Base-by-base conservation (phyloP, 257 asterid species). In the Nicotiana benthamiana region DNA sequence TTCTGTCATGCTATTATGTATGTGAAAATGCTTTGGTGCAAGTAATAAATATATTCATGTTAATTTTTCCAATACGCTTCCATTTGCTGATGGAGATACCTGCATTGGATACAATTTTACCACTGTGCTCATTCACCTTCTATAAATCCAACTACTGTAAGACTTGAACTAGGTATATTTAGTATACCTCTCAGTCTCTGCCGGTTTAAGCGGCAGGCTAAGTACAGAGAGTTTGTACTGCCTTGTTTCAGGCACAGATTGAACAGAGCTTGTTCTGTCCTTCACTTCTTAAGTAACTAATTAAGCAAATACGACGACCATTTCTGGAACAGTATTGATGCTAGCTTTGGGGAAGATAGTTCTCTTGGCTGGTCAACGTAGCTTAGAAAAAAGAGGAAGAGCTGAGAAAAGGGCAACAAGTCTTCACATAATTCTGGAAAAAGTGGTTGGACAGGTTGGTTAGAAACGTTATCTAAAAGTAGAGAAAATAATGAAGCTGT, bases 401-500 rank as follows among this genome's bases (percentile, higher is more conserved):
- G 81, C 89, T 88, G 83, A 90, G 96, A 84, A 93, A 85, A 87
- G 84, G 80, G 88, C 89, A 70, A 80, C 81, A 5, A 86, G 72
- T 84, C 87, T 51, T 86, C 90, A 46, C 77, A 75, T 56, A 82
- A 83, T 46, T 90, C 66, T 76, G 97, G 91, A 28, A 90, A 91
- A 80, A 96, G 97, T 83, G 93, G 98, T 68, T 96, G 97, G 99
- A 86, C 94, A 10, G 97, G 98, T 83, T 92, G 97, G 99, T 90
- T 90, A 79, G 89, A 94, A 83, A 92, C 93, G 51, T 75, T 8
- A 40, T 88, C 93, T 12, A 86, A 89, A 80, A 86, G 79, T 43
- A 83, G 87, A 82, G 97, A 91, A 79, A 79, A 40, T 63, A 77
- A 70, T 48, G 92, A 86, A 83, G 51, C 64, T 57, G 75, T 82